A percentile compares a stretch with the other conserved stretches of the same genome.
Conservation (phyloP, 2,329 filamentous ascomycete genomes). For the Fusarium multiceps region DNA sequence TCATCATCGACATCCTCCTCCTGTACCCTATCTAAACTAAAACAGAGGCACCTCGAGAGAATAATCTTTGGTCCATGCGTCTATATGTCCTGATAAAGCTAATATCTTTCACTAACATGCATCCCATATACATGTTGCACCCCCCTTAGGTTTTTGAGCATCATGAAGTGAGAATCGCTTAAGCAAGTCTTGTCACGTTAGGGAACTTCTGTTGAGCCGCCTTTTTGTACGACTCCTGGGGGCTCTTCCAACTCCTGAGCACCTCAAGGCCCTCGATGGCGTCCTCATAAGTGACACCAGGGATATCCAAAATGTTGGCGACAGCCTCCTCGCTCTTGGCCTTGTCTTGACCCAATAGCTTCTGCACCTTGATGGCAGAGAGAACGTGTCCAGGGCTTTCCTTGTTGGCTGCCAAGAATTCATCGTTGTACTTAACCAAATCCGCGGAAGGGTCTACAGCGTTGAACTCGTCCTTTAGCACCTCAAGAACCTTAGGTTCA, state of each 20-base stretch:
- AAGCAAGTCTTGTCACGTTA: constrained; percentile 60
- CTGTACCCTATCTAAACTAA: constrained; percentile 7
- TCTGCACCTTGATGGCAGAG: constrained; percentile 69
- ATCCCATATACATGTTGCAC: constrained; percentile 3
- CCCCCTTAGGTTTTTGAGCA: constrained; percentile 10
- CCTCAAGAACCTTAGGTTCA: constrained; percentile 72
- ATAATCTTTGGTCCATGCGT: constrained; percentile 22
- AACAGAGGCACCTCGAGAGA: constrained; percentile 11
- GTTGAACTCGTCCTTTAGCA: constrained; percentile 76
- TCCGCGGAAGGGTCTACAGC: constrained; percentile 67
- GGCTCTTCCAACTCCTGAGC: constrained; percentile 62
- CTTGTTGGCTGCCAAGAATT: constrained; percentile 72
- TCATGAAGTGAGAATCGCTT: constrained; percentile 10
- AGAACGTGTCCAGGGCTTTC: constrained; percentile 71
- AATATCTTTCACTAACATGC: constrained; percentile 3
- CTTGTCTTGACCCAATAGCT: constrained; percentile 68
- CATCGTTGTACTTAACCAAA: constrained; percentile 72
- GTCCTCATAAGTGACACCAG: constrained; percentile 64
- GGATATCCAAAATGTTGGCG: constrained; percentile 65
- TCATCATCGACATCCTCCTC: constrained; percentile 26
- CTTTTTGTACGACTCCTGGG: constrained; percentile 61
- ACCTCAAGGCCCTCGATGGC: constrained; percentile 60
- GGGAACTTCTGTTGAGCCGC: constrained; percentile 63
- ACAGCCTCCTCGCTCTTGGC: constrained; percentile 70
- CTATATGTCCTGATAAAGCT: constrained; percentile 14